phyloP scores from a whole-genome alignment of 139 green algal species.

The Tetradesmus lagerheimii region DNA sequence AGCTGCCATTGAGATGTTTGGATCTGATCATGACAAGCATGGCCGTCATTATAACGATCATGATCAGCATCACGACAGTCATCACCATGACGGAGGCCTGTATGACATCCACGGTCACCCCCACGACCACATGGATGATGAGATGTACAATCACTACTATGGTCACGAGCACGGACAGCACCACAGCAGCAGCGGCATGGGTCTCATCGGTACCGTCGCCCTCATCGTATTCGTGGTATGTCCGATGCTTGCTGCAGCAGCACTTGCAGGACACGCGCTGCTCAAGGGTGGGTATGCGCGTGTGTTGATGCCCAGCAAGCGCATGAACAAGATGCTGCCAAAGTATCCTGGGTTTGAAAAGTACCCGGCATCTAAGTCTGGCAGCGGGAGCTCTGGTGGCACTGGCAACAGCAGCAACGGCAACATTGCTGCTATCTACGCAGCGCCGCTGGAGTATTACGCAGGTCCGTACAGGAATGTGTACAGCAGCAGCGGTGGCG shows the following conservation, averaged over 20 bases:
- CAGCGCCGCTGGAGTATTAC: slow-evolving; percentile 6
- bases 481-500: slow-evolving; percentile 19
- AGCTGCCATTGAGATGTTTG: background rate
- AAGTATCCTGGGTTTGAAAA: background rate
- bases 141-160: background rate
- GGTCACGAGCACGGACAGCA: background rate
- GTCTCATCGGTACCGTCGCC: background rate
- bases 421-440: background rate
- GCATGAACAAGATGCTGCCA: background rate
- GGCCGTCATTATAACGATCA: background rate
- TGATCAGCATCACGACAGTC: background rate
- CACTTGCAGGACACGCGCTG: background rate
- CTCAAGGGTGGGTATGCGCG: background rate
- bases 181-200: background rate
- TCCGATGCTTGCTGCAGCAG: background rate
- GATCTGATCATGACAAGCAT: background rate
- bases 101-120: background rate
- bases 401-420: background rate
- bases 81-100: background rate
- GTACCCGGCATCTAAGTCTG: background rate
- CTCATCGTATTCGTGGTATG: slow-evolving; percentile 1
- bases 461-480: slow-evolving; percentile 9
- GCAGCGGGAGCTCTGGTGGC: slow-evolving; percentile 17
- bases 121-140: background rate
- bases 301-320: background rate